Conservation (phyloP, 441 rosid genomes). For the Codiaeum variegatum region DNA sequence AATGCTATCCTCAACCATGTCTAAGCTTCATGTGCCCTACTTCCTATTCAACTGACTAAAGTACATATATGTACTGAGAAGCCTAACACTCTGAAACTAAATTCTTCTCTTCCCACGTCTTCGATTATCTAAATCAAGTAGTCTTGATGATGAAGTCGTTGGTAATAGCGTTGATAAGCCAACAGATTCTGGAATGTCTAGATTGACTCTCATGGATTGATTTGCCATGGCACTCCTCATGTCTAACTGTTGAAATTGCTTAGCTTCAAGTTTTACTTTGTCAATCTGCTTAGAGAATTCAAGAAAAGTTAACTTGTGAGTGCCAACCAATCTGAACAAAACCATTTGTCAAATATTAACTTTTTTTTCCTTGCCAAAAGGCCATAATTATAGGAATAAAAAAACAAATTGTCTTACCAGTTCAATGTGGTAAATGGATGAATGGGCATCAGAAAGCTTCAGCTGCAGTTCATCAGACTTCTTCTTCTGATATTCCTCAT, state of each 20-base stretch:
- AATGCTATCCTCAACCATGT: not conserved
- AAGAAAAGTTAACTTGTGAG: constrained; percentile 1
- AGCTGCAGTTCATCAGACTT: constrained; percentile 73
- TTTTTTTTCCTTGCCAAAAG: not conserved
- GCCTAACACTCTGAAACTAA: constrained; percentile 23
- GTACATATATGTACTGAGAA: not conserved
- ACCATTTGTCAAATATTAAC: not conserved
- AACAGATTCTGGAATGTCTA: constrained; percentile 89
- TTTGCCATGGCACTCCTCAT: constrained; percentile 35
- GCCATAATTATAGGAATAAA: not conserved
- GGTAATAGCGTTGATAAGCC: constrained; percentile 58
- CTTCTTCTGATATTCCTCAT: constrained; percentile 67
- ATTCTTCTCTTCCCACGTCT: constrained; percentile 67
- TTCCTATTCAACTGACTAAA: not conserved
- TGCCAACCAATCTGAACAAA: not conserved
- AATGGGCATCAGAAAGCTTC: constrained; percentile 77
- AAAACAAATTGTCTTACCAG: constrained; percentile 35
- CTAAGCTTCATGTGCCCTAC: not conserved
- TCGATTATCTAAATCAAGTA: constrained; percentile 57
- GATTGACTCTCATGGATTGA: constrained; percentile 47
- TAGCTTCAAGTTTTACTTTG: constrained; percentile 54
- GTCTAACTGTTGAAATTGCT: constrained; percentile 39
- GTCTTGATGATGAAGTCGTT: constrained; percentile 49
- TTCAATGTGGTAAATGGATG: constrained; percentile 84
- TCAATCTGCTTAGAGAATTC: constrained; percentile 48